These are phyloP conservation scores for Magnusiomyces magnusii DNA, from an alignment of 1,139 yeast genomes.

Conservation along the genomic window DNA sequence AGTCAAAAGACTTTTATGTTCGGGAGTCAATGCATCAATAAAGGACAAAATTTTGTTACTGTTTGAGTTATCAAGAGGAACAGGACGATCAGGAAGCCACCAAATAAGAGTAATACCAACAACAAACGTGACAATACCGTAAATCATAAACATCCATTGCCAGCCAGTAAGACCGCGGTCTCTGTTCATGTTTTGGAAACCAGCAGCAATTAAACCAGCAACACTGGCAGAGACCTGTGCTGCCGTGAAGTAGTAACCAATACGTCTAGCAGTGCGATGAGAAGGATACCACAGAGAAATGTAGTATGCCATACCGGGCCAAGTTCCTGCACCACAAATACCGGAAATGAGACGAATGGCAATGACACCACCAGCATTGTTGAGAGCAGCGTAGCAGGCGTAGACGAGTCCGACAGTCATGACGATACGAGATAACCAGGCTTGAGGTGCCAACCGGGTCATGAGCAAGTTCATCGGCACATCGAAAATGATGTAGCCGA, in stretches of 20 bases:
- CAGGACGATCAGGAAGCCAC: constrained; percentile 84
- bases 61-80: neutral
- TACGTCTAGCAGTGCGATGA: constrained; percentile 65
- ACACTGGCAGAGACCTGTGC: constrained; percentile 84
- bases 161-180: constrained; percentile 65
- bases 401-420: constrained; percentile 71
- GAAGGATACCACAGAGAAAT: constrained; percentile 82
- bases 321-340: constrained; percentile 78
- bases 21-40: constrained; percentile 29
- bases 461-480: constrained; percentile 80
- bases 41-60: constrained; percentile 11
- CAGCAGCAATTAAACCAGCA: constrained; percentile 80
- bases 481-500: constrained; percentile 76
- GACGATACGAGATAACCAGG: constrained; percentile 77
- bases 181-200: constrained; percentile 78
- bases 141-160: constrained; percentile 81
- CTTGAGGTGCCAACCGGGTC: constrained; percentile 79
- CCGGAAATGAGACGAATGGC: constrained; percentile 74
- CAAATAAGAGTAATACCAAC: constrained; percentile 60
- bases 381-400: constrained; percentile 58
- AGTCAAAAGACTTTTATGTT: constrained; percentile 43
- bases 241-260: constrained; percentile 86
- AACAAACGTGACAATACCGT: constrained; percentile 63
- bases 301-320: constrained; percentile 92
- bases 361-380: constrained; percentile 49